Conservation (phyloP, 805 yeast genomes). For the Tetrapisispora nanseiensis region DNA sequence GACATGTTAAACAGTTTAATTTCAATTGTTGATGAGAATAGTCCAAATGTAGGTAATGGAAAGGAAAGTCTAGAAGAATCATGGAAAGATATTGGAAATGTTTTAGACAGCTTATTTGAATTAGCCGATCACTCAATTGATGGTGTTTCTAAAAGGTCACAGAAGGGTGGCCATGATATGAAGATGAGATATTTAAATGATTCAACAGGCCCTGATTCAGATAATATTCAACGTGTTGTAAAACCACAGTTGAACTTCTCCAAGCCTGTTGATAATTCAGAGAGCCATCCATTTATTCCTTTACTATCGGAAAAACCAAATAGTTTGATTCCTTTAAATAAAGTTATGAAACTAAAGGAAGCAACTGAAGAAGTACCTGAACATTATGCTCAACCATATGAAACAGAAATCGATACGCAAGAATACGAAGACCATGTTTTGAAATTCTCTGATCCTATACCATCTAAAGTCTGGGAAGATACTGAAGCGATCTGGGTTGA, state of each 20-base stretch:
- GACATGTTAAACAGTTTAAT: constrained; percentile 39
- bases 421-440: constrained; percentile 57
- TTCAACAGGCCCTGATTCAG: constrained; percentile 11
- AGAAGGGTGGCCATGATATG: constrained; percentile 12
- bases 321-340: constrained; percentile 47
- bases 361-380: constrained; percentile 38
- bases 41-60: constrained; percentile 24
- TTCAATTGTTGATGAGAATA: constrained; percentile 29
- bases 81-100: constrained; percentile 56
- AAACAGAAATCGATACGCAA: constrained; percentile 56
- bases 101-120: constrained; percentile 66
- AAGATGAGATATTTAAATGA: constrained; percentile 45
- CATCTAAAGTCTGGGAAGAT: constrained; percentile 54
- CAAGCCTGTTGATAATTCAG: constrained; percentile 55
- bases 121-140: constrained; percentile 65
- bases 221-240: constrained; percentile 28
- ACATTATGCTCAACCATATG: constrained; percentile 76
- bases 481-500: constrained; percentile 68
- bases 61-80: constrained; percentile 37
- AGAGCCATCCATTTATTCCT: constrained; percentile 68
- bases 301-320: constrained; percentile 63
- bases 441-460: constrained; percentile 37
- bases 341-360: constrained; percentile 34
- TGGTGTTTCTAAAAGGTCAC: constrained; percentile 18
- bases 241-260: constrained; percentile 67